phyloP scores from a whole-genome alignment of 352 stramenopile genomes.

The Aphanomyces invadans region DNA sequence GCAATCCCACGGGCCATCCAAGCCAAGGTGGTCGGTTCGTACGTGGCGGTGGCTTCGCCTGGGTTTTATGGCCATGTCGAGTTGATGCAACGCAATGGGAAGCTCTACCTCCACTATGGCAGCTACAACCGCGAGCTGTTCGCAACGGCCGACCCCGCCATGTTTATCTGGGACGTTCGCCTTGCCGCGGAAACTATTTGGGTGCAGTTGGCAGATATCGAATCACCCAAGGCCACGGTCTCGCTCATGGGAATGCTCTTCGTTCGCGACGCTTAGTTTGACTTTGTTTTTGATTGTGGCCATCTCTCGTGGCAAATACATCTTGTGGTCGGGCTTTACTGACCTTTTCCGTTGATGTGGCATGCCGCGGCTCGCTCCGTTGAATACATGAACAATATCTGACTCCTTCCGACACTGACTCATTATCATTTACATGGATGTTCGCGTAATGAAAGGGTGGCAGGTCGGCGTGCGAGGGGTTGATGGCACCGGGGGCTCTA shows the following conservation, averaged over 20 bases:
- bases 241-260: neutral
- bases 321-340: no score
- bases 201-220: neutral
- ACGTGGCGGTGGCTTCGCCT: slow-evolving; percentile 32
- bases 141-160: neutral
- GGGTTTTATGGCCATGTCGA: slow-evolving; percentile 35
- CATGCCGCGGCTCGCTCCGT: no score
- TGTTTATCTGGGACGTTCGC: neutral
- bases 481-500: neutral
- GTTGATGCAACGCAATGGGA: slow-evolving; percentile 21
- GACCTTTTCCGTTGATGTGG: no score
- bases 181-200: neutral
- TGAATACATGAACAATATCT: no score
- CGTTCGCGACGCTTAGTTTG: neutral
- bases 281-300: no score
- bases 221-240: no score
- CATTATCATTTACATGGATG: no score
- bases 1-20: slow-evolving; percentile 28
- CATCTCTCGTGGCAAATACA: no score
- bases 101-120: neutral
- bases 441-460: no score
- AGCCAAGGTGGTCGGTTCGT: slow-evolving; percentile 37
- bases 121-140: neutral
- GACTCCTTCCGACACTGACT: no score
- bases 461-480: no score